Conservation (phyloP, 2,329 filamentous ascomycete species). For the Tolypocladium endophyticum region DNA sequence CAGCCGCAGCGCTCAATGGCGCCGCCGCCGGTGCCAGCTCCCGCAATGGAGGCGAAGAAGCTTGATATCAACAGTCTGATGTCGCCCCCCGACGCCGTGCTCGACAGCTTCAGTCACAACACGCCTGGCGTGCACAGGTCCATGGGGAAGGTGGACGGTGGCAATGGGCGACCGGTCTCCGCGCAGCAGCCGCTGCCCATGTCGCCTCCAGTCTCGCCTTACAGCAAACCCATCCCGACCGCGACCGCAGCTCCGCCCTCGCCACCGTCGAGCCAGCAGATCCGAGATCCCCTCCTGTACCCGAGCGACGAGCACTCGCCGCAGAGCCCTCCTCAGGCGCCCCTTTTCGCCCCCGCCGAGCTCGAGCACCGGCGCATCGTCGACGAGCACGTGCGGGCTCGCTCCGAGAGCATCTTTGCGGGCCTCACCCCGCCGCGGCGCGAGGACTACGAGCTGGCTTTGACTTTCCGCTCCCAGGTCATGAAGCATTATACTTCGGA, state of each 20-base stretch:
- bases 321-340: constrained; percentile 31
- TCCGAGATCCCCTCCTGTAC: constrained; percentile 49
- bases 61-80: constrained; percentile 45
- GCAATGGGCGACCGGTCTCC: constrained; percentile 15
- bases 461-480: constrained; percentile 43
- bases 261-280: constrained; percentile 13
- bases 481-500: constrained; percentile 33
- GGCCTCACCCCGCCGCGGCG: constrained; percentile 34
- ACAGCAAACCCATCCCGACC: constrained; percentile 27
- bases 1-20: constrained; percentile 15
- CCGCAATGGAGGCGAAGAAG: constrained; percentile 24
- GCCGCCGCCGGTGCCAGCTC: constrained; percentile 15
- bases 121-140: constrained; percentile 1
- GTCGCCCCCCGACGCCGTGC: constrained; percentile 49
- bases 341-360: constrained; percentile 37
- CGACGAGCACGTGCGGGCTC: constrained; percentile 36
- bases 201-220: constrained; percentile 48
- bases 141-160: constrained; percentile 1
- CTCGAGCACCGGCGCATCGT: constrained; percentile 35
- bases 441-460: constrained; percentile 42
- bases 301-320: constrained; percentile 31
- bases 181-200: constrained; percentile 29
- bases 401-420: constrained; percentile 30
- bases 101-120: constrained; percentile 38
- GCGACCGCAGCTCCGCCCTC: constrained; percentile 17